A percentile compares a stretch with the other conserved stretches of the same genome.
These are phyloP conservation scores for Gaertneriomyces sp. DNA, from an alignment of 192 early-diverging fungal species.

Conservation along the genomic window DNA sequence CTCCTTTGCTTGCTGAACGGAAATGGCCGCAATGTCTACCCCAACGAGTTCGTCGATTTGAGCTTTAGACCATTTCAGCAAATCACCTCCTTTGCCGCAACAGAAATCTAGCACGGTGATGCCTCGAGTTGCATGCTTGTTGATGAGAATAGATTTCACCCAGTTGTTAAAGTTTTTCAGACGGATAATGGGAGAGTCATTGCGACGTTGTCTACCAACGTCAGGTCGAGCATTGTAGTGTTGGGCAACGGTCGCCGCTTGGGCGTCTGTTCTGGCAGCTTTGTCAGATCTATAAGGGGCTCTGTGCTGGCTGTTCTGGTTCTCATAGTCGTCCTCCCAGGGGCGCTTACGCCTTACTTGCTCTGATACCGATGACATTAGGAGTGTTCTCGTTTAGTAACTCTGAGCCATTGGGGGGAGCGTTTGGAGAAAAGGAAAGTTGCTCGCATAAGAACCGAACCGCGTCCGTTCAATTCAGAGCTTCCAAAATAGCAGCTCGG, in stretches of 20 bases:
- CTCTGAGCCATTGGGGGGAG: no score
- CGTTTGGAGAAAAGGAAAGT: no score
- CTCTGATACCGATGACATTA: no score
- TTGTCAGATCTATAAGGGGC: no score
- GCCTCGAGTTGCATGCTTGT: slow-evolving; percentile 50
- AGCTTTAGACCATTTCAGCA: slow-evolving; percentile 57
- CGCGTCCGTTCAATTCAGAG: no score
- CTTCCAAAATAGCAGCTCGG: no score
- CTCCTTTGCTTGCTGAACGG: slow-evolving; percentile 74
- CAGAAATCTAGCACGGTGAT: slow-evolving; percentile 81
- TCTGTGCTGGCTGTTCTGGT: no score
- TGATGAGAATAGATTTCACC: slow-evolving; percentile 87
- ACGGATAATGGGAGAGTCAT: slow-evolving; percentile 80
- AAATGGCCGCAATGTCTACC: slow-evolving; percentile 85
- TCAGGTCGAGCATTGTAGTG: slow-evolving; percentile 73
- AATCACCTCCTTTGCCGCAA: slow-evolving; percentile 73
- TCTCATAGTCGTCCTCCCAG: no score
- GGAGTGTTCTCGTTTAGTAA: no score
- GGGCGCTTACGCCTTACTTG: no score
- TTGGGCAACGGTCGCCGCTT: slow-evolving; percentile 17
- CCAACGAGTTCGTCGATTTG: slow-evolving; percentile 72
- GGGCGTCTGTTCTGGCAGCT: neutral
- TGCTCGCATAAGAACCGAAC: no score
- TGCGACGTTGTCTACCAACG: slow-evolving; percentile 66
- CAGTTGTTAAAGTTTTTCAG: slow-evolving; percentile 96